Base-by-base conservation (phyloP, 2,329 filamentous ascomycete genomes). In the Cryphonectria parasitica region DNA sequence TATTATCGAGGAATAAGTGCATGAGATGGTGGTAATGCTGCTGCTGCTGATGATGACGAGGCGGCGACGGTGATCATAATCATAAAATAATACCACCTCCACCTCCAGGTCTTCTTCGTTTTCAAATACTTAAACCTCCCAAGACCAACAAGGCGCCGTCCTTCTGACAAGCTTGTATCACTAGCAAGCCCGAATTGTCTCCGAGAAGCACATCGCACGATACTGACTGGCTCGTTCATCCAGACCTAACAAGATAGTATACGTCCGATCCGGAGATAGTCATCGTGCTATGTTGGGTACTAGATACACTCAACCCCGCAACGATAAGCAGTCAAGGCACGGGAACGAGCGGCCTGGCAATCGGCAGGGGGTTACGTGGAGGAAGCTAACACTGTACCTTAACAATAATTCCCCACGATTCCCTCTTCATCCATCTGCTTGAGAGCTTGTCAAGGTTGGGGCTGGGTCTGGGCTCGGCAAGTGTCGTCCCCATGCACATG, bases 251-350 rank as follows among this genome's bases (percentile, higher is more conserved):
- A 43, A 41, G 34, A 70, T 31, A 41, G 62, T 62, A 39, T 41
- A 66, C 54, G 36, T 70, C 68, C 68, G 68, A 70, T 72, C 45
- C 65, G 71, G 68, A 72, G 64, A 71, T 67, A 66, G 31, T 41
- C 39, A n/a, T 63, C 54, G 17, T 66, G 49, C 63, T 61, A 36
- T 36, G 8, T 39, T 61, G 10, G 61, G 10, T 41, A 45, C 36
- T 43, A 43, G 56, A 67, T 39, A 52, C 43, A 65, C 25, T 22
- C 10, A 66, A 70, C 71, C 71, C 71, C 71, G 68, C 71, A 70
- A 66, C n/a, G 71, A 72, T 72, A 72, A 72, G 64, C 67, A n/a
- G 45, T 10, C n/a, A 49, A n/a, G 17, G 45, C 45, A 49, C 45
- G 28, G 36, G 19, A 31, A 17, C 60, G 34, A 22, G 36, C 60